phyloP scores from a whole-genome alignment of 73 alveolate genomes.

The Paramecium bursaria region DNA sequence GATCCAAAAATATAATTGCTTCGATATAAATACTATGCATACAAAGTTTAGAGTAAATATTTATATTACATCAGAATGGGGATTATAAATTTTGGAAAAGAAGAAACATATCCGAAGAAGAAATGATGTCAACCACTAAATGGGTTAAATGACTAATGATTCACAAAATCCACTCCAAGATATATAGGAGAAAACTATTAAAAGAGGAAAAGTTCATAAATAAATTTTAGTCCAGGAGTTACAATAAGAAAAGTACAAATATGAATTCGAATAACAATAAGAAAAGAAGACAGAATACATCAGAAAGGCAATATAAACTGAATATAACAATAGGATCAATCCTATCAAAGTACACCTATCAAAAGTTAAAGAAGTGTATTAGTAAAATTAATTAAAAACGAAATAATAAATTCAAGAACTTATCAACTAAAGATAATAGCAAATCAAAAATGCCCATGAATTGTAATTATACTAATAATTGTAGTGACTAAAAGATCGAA shows the following conservation, averaged over 20 bases:
- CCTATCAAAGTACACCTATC: slow-evolving; percentile 37
- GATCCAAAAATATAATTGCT: slow-evolving; percentile 22
- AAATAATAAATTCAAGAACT: slow-evolving; percentile 13
- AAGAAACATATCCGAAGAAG: slow-evolving; percentile 21
- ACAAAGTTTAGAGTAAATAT: slow-evolving; percentile 21
- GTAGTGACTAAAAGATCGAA: slow-evolving; percentile 23
- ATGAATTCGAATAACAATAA: slow-evolving; percentile 8
- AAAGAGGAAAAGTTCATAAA: slow-evolving; percentile 13
- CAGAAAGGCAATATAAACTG: slow-evolving; percentile 16
- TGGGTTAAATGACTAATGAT: too few species aligned
- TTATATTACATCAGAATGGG: slow-evolving; percentile 2
- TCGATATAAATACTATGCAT: slow-evolving; percentile 50
- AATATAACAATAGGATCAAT: slow-evolving; percentile 6
- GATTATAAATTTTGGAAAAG: slow-evolving; percentile 5
- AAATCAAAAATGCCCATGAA: not conserved
- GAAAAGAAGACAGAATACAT: slow-evolving; percentile 23
- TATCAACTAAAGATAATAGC: slow-evolving; percentile 11
- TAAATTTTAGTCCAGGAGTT: slow-evolving; percentile 2
- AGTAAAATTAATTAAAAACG: not conserved
- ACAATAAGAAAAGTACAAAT: slow-evolving; percentile 27
- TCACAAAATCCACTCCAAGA: too few species aligned
- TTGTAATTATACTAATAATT: not conserved
- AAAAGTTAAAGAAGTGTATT: not conserved
- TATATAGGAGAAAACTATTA: slow-evolving; percentile 1
- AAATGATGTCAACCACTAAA: too few species aligned